These are phyloP conservation scores for Panicum hallii DNA, from an alignment of 202 grass and related monocot genomes.

Conservation along the genomic window DNA sequence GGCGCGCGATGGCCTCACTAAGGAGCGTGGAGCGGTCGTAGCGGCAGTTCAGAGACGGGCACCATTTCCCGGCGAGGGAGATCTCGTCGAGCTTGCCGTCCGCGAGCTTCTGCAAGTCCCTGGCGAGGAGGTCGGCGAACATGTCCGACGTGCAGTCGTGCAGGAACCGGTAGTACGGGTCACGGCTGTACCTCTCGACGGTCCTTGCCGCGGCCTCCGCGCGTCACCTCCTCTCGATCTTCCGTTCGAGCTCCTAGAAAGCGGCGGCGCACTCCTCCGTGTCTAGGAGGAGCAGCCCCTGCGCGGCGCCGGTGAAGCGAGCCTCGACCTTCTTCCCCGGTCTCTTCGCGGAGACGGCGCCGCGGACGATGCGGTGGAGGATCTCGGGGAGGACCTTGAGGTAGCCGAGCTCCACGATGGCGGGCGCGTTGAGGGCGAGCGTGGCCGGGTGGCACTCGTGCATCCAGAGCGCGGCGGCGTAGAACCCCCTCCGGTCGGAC, in stretches of 20 bases:
- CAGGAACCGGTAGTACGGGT: slow-evolving; percentile 58
- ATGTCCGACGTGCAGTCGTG: slow-evolving; percentile 55
- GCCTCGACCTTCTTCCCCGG: slow-evolving; percentile 25
- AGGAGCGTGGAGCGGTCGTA: slow-evolving; percentile 73
- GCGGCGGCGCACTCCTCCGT: slow-evolving; percentile 50
- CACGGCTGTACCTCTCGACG: slow-evolving; percentile 50
- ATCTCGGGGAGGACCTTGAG: slow-evolving; percentile 75
- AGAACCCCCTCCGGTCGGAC: slow-evolving; percentile 84
- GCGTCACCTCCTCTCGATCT: slow-evolving; percentile 35
- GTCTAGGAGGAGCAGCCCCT: neutral
- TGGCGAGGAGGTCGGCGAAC: slow-evolving; percentile 38
- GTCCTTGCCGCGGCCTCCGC: slow-evolving; percentile 50
- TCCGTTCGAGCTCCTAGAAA: slow-evolving; percentile 38
- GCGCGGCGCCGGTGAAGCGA: neutral
- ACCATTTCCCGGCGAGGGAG: slow-evolving; percentile 80
- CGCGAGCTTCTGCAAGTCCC: slow-evolving; percentile 22
- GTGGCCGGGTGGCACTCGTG: slow-evolving; percentile 59
- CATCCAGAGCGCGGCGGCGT: slow-evolving; percentile 74
- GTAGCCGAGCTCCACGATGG: slow-evolving; percentile 55
- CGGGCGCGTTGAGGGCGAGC: slow-evolving; percentile 54
- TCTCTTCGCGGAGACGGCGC: slow-evolving; percentile 26
- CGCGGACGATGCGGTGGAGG: slow-evolving; percentile 60
- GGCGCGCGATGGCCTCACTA: slow-evolving; percentile 68
- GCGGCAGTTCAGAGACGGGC: slow-evolving; percentile 54
- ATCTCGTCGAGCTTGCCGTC: slow-evolving; percentile 44